These are phyloP conservation scores for Amesomyces nigricolor DNA, from an alignment of 2,329 filamentous ascomycete species.

Conservation along the genomic window DNA sequence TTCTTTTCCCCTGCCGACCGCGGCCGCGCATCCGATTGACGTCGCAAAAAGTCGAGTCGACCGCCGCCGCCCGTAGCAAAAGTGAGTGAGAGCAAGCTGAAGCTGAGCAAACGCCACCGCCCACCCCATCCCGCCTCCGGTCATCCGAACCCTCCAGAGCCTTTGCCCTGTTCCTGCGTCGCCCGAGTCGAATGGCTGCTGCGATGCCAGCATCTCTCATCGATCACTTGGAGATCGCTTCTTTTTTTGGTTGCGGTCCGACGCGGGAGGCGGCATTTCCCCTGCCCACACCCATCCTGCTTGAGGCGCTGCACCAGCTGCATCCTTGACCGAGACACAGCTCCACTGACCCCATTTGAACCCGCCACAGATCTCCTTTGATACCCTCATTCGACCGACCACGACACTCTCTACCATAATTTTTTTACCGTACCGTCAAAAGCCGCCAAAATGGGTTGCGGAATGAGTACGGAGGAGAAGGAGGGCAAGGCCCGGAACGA, in stretches of 20 bases:
- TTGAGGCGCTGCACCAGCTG: not conserved
- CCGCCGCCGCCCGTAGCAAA: slow-evolving; percentile 3
- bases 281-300: not conserved
- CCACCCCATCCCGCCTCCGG: not conserved
- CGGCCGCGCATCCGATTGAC: slow-evolving; percentile 16
- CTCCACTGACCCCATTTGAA: slow-evolving; percentile 12
- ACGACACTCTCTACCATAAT: slow-evolving; percentile 14
- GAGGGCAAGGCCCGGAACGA: slow-evolving; percentile 99
- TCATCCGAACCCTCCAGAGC: not conserved
- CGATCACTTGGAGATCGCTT: not conserved
- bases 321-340: not conserved
- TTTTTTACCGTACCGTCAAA: slow-evolving; percentile 9
- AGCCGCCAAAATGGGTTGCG: slow-evolving; percentile 86
- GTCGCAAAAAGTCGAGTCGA: slow-evolving; percentile 3
- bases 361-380: slow-evolving; percentile 9
- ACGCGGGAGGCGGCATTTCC: not conserved
- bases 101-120: slow-evolving; percentile 6
- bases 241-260: not conserved
- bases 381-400: slow-evolving; percentile 13
- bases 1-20: slow-evolving; percentile 3
- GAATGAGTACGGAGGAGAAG: slow-evolving; percentile 99
- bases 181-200: not conserved
- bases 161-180: not conserved
- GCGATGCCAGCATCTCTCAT: not conserved
- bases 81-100: slow-evolving; percentile 12